These are phyloP conservation scores for Mycena pura DNA, from an alignment of 768 basidiomycete species.

Conservation along the genomic window DNA sequence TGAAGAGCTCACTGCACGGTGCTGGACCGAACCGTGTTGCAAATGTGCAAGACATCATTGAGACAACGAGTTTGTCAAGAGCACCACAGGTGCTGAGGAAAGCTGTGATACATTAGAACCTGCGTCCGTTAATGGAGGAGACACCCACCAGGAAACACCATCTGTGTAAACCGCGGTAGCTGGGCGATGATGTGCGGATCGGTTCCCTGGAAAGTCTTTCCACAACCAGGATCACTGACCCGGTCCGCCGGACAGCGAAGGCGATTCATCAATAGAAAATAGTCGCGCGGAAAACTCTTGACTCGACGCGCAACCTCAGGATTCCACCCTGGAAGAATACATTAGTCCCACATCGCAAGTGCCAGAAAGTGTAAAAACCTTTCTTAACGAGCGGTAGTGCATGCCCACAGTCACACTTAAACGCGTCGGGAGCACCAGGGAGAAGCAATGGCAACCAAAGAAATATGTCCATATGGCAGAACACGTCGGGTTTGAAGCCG, in stretches of 20 bases:
- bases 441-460: neutral
- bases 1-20: too few species aligned
- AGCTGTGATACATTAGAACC: too few species aligned
- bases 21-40: too few species aligned
- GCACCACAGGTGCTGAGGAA: too few species aligned
- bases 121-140: too few species aligned
- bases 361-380: neutral
- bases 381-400: neutral
- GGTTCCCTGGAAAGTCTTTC: constrained; percentile 5
- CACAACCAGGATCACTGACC: constrained; percentile 1
- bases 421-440: neutral
- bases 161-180: constrained; percentile 10
- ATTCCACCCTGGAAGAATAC: neutral
- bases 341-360: too few species aligned
- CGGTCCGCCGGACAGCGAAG: neutral
- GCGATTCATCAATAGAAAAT: constrained; percentile 16
- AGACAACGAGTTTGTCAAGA: too few species aligned
- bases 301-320: constrained; percentile 14
- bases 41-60: too few species aligned
- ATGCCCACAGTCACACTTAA: neutral
- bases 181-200: constrained; percentile 17
- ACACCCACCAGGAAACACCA: constrained; percentile 8
- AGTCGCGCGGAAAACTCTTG: neutral
- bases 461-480: neutral
- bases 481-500: neutral